Conservation (phyloP, 257 asterid genomes). For the Haberlea rhodopensis region DNA sequence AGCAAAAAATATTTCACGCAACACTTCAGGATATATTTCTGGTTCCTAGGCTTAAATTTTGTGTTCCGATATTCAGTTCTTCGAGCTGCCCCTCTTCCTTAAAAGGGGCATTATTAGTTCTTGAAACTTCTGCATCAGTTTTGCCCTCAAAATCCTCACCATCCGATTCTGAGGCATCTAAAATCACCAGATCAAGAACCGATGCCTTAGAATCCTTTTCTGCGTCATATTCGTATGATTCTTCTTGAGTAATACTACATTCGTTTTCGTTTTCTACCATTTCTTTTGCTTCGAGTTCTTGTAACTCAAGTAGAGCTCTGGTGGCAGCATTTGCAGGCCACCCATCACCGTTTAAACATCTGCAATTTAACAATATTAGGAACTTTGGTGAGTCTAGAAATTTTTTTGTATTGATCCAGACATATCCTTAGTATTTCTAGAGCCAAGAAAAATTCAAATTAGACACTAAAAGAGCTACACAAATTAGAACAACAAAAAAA, state of each 20-base stretch:
- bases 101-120: background rate
- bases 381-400: background rate
- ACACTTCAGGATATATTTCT: background rate
- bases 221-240: conserved; percentile 4
- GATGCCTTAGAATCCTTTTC: background rate
- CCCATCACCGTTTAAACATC: conserved; percentile 34
- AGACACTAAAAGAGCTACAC: background rate
- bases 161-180: no score
- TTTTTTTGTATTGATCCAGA: no score
- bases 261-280: conserved; percentile 26
- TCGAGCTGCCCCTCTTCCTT: background rate
- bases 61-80: background rate
- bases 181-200: no score
- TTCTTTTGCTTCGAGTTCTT: conserved; percentile 41
- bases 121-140: background rate
- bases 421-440: background rate
- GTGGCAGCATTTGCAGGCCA: conserved; percentile 54
- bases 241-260: conserved; percentile 20
- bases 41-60: background rate
- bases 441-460: background rate
- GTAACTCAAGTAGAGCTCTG: conserved; percentile 48
- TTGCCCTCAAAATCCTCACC: no score
- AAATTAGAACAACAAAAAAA: background rate
- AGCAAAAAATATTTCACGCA: background rate
- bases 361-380: conserved; percentile 25